Evolutionary conservation across 352 stramenopile genomes (phyloP).

Genomic region (Phytopythium sindhum): DNA sequence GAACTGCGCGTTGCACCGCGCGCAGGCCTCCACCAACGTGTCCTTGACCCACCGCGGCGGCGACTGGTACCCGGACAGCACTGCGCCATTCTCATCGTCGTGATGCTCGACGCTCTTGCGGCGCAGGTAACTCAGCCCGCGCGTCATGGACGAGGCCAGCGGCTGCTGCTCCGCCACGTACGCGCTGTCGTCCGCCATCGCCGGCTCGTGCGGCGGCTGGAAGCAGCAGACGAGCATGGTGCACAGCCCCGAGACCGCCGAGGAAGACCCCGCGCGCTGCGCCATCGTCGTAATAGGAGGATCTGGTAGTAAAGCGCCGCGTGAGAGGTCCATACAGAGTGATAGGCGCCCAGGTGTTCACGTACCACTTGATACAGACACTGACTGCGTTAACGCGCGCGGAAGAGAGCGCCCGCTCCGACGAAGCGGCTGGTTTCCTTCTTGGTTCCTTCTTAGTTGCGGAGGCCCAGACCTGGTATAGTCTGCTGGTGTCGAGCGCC

Average conservation of each 20-base stretch:
- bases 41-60: constrained; percentile 64
- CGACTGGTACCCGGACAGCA: constrained; percentile 38
- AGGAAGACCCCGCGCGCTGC: not conserved
- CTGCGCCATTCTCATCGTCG: constrained; percentile 13
- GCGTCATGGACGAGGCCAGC: constrained; percentile 6
- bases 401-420: not conserved
- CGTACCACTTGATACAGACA: not conserved
- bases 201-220: constrained; percentile 27
- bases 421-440: not conserved
- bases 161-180: constrained; percentile 36
- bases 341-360: not conserved
- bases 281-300: not conserved
- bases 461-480: not conserved
- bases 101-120: constrained; percentile 8
- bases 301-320: not conserved
- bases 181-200: constrained; percentile 30
- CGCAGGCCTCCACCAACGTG: constrained; percentile 44
- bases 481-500: not conserved
- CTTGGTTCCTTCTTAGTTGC: not conserved
- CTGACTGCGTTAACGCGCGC: not conserved
- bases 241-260: constrained; percentile 21
- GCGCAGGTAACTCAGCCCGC: constrained; percentile 11
- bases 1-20: constrained; percentile 44
- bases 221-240: constrained; percentile 61
- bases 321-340: not conserved